Evolutionary conservation across 805 yeast genomes (phyloP).

Genomic region (Myxozyma vanderwaltii): DNA sequence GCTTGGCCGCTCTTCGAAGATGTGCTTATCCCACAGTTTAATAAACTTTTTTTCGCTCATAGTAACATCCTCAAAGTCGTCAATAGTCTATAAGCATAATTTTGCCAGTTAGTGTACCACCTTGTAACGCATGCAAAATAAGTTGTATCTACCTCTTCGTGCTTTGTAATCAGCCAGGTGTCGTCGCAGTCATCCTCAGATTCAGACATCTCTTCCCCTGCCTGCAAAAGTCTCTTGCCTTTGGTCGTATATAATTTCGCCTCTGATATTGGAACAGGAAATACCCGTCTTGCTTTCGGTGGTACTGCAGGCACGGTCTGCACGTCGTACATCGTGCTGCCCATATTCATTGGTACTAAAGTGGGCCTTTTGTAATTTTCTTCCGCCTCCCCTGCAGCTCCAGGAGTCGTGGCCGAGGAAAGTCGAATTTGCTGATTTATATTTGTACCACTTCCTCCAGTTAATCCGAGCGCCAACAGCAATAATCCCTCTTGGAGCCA

Average conservation of each 20-base stretch:
- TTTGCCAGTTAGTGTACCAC: neutral
- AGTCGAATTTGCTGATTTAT: neutral
- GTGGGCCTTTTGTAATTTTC: neutral
- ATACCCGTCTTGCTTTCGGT: constrained; percentile 19
- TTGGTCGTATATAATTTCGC: constrained; percentile 24
- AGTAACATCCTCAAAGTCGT: constrained; percentile 30
- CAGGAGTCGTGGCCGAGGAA: neutral
- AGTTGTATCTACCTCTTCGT: constrained; percentile 22
- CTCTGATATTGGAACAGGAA: constrained; percentile 21
- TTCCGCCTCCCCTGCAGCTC: constrained; percentile 4
- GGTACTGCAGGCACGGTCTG: constrained; percentile 28
- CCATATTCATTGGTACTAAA: neutral
- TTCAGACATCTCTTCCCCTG: constrained; percentile 30
- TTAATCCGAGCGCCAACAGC: constrained; percentile 1
- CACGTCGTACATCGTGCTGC: constrained; percentile 10
- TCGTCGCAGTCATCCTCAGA: constrained; percentile 30
- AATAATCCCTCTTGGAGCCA: constrained; percentile 25
- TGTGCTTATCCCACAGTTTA: constrained; percentile 30
- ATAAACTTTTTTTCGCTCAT: constrained; percentile 26
- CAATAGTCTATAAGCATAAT: constrained; percentile 21
- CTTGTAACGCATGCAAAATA: neutral
- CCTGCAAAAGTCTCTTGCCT: constrained; percentile 14
- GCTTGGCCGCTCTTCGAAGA: constrained; percentile 29
- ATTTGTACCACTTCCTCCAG: constrained; percentile 1
- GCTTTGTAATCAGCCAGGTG: constrained; percentile 25